Percentiles rank a stretch among this genome's conserved stretches.
phyloP scores from a whole-genome alignment of 768 basidiomycete species.

The Suillus brevipes region DNA sequence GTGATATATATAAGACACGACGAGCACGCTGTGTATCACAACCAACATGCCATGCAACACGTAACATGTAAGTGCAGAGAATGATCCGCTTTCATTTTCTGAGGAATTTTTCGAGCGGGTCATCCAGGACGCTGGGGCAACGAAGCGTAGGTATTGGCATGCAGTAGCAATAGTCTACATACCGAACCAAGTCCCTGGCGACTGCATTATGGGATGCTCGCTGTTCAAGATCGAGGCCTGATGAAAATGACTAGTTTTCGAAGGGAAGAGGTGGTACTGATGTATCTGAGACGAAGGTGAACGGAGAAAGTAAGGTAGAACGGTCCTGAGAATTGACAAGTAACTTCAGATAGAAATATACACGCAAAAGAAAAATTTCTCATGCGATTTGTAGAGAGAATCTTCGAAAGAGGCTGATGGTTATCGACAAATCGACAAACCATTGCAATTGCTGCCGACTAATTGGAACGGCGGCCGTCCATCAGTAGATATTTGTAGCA shows the following conservation, averaged over 20 bases:
- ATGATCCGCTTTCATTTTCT: neutral
- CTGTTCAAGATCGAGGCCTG: neutral
- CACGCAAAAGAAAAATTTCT: no score
- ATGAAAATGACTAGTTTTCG: neutral
- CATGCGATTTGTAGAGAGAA: no score
- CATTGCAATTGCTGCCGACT: no score
- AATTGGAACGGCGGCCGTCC: no score
- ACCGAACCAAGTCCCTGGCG: neutral
- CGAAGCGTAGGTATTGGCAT: neutral
- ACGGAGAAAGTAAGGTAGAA: no score
- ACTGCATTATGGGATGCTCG: neutral
- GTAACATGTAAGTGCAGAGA: neutral
- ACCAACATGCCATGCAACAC: neutral
- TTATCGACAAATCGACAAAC: no score
- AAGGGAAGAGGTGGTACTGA: neutral
- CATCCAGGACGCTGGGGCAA: neutral
- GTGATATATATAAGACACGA: no score
- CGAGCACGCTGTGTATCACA: conserved; percentile 12
- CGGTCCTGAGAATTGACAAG: no score
- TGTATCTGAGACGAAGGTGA: neutral
- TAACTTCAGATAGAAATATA: no score
- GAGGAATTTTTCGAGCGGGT: neutral
- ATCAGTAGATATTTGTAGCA: no score
- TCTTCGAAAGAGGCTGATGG: no score
- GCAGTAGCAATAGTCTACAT: neutral